Conservation (phyloP, 352 stramenopile species). For the Phytophthora cryptogea region DNA sequence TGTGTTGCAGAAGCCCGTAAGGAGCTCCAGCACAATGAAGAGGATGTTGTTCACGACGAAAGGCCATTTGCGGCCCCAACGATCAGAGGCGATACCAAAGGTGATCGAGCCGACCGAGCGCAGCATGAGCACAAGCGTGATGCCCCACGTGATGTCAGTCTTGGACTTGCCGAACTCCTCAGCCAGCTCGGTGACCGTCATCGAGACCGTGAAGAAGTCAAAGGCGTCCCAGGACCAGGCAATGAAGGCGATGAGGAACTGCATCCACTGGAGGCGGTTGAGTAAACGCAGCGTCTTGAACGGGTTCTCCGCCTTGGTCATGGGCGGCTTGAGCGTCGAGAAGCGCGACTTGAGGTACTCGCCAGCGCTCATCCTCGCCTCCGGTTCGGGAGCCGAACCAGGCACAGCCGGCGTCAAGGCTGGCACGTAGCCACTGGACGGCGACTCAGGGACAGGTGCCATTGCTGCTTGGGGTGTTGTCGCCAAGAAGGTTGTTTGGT, state of each 20-base stretch:
- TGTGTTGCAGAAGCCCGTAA: slow-evolving; percentile 42
- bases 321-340: slow-evolving; percentile 44
- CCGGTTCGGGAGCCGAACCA: slow-evolving; percentile 7
- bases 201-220: slow-evolving; percentile 61
- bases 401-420: slow-evolving; percentile 25
- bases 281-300: slow-evolving; percentile 32
- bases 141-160: slow-evolving; percentile 56
- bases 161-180: slow-evolving; percentile 47
- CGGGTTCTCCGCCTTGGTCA: slow-evolving; percentile 31
- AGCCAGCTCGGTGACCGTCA: slow-evolving; percentile 50
- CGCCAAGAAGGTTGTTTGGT: neutral
- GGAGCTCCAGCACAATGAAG: slow-evolving; percentile 46
- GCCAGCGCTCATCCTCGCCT: slow-evolving; percentile 30
- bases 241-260: slow-evolving; percentile 43
- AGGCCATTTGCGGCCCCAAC: slow-evolving; percentile 47
- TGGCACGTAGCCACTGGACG: slow-evolving; percentile 31
- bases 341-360: slow-evolving; percentile 41
- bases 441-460: slow-evolving; percentile 20
- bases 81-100: slow-evolving; percentile 50
- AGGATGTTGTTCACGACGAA: slow-evolving; percentile 52
- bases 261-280: slow-evolving; percentile 38
- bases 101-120: slow-evolving; percentile 45
- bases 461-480: slow-evolving; percentile 11
- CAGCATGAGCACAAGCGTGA: slow-evolving; percentile 59
- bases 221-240: slow-evolving; percentile 57